Base-by-base conservation (phyloP, 208 protist species). In the Herpetomonas muscarum region DNA sequence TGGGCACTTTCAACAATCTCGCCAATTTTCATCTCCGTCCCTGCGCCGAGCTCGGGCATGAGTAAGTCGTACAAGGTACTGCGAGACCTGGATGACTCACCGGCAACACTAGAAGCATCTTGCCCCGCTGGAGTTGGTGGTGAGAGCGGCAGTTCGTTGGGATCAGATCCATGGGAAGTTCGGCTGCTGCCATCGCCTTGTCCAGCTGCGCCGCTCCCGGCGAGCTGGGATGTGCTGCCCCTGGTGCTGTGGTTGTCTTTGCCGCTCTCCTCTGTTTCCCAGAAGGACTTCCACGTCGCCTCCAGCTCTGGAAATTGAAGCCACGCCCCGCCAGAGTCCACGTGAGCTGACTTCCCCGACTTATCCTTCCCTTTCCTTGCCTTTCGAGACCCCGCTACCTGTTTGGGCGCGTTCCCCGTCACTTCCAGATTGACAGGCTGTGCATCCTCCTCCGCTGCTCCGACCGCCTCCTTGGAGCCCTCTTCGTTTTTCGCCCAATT, bases 401-500 rank as follows among this genome's bases (percentile, higher is more conserved):
- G n/a, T n/a, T n/a, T n/a, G n/a, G n/a, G n/a, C n/a, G n/a, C n/a
- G n/a, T n/a, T n/a, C n/a, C n/a, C 15, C 10, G 34, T 7, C 34
- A 39, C 7, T 39, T 7, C 34, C 34, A 39, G 10, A 39, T 7
- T 7, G 10, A 39, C 15, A 7, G 34, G 34, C 34, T 39, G n/a
- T n/a, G n/a, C n/a, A n/a, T n/a, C n/a, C n/a, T n/a, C 1, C 19
- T 29, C 13, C 45, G 45, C n/a, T n/a, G 47, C 17, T 26, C 32
- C 37, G 24, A 30, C 47, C 50, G 15, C 46, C 17, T 39, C 59
- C 31, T 59, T 31, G 24, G 53, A 49, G n/a, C 13, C 19, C 19
- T 19, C 30, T 3, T 74, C 65, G 13, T 46, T 44, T 9, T 39
- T 32, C 36, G 47, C 70, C 74, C 74, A 82, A 52, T 70, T 76